These are phyloP conservation scores for Teratosphaeria epicoccoides DNA, from an alignment of 2,329 filamentous ascomycete genomes.

Conservation along the genomic window DNA sequence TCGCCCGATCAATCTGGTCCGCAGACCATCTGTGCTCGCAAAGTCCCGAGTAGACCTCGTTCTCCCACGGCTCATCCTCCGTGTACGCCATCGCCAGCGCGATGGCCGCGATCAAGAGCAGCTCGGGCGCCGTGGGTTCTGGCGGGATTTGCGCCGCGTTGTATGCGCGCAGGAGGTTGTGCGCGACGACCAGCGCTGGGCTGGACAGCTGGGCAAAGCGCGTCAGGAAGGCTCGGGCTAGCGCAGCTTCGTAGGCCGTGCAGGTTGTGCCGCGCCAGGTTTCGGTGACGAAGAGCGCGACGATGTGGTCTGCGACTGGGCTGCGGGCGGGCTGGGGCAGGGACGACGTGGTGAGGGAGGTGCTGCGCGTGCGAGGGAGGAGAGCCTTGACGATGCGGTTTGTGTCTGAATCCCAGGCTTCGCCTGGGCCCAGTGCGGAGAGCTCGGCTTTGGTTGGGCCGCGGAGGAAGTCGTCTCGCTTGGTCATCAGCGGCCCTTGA, in stretches of 20 bases:
- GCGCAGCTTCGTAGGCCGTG: background rate
- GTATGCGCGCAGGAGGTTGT: background rate
- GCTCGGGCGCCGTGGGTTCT: constrained; percentile 8
- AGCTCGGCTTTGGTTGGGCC: background rate
- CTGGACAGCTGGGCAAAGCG: background rate
- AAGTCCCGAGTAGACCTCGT: constrained; percentile 12
- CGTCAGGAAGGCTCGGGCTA: background rate
- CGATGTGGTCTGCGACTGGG: background rate
- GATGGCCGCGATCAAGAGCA: constrained; percentile 18
- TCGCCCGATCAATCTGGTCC: constrained; percentile 8
- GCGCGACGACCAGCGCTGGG: background rate
- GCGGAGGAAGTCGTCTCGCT: background rate
- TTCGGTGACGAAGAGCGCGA: background rate
- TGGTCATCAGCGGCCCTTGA: background rate
- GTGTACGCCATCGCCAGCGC: constrained; percentile 20
- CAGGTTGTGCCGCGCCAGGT: background rate
- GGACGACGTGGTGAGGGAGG: no score
- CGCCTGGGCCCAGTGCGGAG: background rate
- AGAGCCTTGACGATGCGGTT: background rate
- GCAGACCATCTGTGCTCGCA: constrained; percentile 6
- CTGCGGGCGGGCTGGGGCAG: background rate
- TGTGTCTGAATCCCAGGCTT: background rate
- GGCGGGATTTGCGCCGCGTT: background rate
- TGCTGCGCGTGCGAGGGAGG: no score
- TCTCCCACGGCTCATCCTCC: constrained; percentile 15